phyloP scores from a whole-genome alignment of 352 stramenopile genomes.

The Discostella stelligera region DNA sequence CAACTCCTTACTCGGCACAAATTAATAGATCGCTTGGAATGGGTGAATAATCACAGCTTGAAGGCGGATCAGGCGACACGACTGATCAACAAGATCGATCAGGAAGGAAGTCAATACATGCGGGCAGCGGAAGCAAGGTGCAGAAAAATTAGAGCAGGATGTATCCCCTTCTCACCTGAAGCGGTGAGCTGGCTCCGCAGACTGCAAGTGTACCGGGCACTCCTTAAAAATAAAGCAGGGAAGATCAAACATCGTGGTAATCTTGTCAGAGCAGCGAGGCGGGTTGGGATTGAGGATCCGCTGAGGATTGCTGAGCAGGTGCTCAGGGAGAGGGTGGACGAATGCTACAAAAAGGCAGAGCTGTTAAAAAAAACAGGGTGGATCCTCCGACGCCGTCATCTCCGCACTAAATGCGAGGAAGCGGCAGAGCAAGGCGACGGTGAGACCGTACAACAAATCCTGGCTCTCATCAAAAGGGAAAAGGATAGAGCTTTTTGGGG shows the following conservation, averaged over 20 bases:
- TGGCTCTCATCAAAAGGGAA: slow-evolving; percentile 10
- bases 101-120: background rate
- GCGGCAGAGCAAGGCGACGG: background rate
- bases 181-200: background rate
- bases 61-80: no score
- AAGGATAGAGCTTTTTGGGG: slow-evolving; percentile 17
- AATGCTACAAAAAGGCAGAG: background rate
- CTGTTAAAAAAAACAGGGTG: background rate
- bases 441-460: slow-evolving; percentile 1
- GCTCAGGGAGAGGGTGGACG: no score
- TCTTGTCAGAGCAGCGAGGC: background rate
- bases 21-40: background rate
- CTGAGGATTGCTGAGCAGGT: no score
- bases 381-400: background rate
- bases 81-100: background rate
- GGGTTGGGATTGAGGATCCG: background rate
- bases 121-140: background rate
- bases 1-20: background rate
- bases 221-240: background rate
- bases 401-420: background rate
- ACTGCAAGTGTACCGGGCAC: background rate
- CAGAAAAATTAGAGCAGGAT: background rate
- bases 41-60: no score
- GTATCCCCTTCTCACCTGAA: slow-evolving; percentile 16
- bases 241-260: background rate